Evolutionary conservation across 331 rosid species (phyloP).

Genomic region (Prunus yedoensis): DNA sequence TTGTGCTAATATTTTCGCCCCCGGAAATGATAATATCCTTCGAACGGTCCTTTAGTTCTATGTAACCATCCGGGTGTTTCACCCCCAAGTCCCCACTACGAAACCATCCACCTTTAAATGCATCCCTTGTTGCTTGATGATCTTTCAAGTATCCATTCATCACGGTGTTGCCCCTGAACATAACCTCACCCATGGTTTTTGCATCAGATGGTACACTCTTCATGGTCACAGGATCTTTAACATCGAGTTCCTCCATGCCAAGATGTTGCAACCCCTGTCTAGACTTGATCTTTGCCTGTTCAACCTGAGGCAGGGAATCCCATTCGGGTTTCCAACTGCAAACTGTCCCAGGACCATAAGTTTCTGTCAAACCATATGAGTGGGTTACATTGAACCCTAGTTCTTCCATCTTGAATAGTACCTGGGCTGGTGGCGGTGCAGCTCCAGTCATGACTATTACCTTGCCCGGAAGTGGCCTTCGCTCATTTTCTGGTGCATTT

Average conservation of each 20-base stretch:
- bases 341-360: conserved; percentile 36
- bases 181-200: conserved; percentile 33
- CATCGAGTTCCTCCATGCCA: conserved; percentile 33
- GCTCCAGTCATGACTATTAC: conserved; percentile 33
- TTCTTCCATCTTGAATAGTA: conserved; percentile 31
- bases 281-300: conserved; percentile 28
- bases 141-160: conserved; percentile 35
- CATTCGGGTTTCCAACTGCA: conserved; percentile 39
- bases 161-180: conserved; percentile 35
- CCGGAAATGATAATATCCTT: conserved; percentile 37
- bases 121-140: conserved; percentile 22
- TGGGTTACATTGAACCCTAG: conserved; percentile 30
- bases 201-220: conserved; percentile 30
- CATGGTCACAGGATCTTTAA: conserved; percentile 27
- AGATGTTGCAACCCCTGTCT: conserved; percentile 34
- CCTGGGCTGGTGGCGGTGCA: conserved; percentile 34
- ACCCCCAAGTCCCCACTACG: conserved; percentile 33
- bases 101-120: conserved; percentile 35
- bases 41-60: conserved; percentile 30
- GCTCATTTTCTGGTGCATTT: conserved; percentile 21
- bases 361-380: conserved; percentile 35
- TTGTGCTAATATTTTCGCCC: conserved; percentile 37
- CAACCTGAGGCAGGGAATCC: conserved; percentile 25
- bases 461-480: conserved; percentile 25
- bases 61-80: conserved; percentile 32